phyloP scores from a whole-genome alignment of 169 alveolate genomes.

The Plasmodium billcollinsi region DNA sequence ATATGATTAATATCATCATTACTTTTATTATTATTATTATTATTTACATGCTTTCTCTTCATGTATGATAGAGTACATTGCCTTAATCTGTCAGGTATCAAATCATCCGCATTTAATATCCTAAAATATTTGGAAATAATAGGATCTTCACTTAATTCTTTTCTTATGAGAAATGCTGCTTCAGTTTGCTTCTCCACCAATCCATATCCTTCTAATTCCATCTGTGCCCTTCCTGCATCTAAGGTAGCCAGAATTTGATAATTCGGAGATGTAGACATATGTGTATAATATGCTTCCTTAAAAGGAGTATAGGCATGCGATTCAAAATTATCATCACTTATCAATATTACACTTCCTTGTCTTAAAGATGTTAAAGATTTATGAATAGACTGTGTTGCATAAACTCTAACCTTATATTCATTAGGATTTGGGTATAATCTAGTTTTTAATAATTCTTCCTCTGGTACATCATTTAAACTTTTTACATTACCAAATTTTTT shows the following conservation, averaged over 20 bases:
- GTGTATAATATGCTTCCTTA: constrained; percentile 83
- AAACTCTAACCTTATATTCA: constrained; percentile 78
- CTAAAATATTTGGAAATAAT: constrained; percentile 75
- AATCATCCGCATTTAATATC: constrained; percentile 54
- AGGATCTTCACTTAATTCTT: constrained; percentile 75
- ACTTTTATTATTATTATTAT: not conserved
- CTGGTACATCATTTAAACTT: constrained; percentile 56
- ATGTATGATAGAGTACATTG: constrained; percentile 36
- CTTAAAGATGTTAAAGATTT: constrained; percentile 80
- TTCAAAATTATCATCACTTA: constrained; percentile 81
- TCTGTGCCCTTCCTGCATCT: constrained; percentile 83
- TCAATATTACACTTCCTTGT: constrained; percentile 81
- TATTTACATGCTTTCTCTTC: constrained; percentile 9
- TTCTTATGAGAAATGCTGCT: constrained; percentile 79
- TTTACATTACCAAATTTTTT: constrained; percentile 70
- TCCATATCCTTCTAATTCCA: constrained; percentile 82
- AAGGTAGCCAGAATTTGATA: constrained; percentile 80
- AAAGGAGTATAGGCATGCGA: constrained; percentile 80
- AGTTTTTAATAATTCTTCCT: constrained; percentile 45
- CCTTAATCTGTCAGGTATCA: constrained; percentile 71
- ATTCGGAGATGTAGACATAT: constrained; percentile 84
- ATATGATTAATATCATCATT: no score
- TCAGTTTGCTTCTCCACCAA: constrained; percentile 79
- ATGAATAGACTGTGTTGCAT: constrained; percentile 84
- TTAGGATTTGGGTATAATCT: constrained; percentile 80